phyloP scores from a whole-genome alignment of 1,284 basidiomycete species.

The Cutaneotrichosporon mucoides region DNA sequence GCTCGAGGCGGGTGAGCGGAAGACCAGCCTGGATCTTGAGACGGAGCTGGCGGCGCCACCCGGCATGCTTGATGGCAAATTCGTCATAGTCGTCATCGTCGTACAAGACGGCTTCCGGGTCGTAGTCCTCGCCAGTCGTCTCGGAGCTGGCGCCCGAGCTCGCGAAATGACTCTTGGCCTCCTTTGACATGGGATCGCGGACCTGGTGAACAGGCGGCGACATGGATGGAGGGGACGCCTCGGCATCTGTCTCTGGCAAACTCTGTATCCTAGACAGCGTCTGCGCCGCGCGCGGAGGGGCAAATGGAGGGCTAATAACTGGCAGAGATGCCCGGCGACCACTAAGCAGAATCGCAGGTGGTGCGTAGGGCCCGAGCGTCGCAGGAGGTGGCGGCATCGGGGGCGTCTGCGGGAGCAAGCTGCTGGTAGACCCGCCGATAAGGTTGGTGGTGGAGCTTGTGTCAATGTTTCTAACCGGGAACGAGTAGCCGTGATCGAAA shows the following conservation, averaged over 20 bases:
- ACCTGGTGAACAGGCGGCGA: not conserved
- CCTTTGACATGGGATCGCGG: not conserved
- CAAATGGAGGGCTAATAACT: constrained; percentile 8
- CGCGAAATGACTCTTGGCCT: not conserved
- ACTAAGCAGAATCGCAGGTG: not conserved
- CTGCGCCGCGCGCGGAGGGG: constrained; percentile 6
- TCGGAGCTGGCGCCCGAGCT: constrained; percentile 3
- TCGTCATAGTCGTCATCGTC: constrained; percentile 12
- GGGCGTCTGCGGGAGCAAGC: constrained; percentile 5
- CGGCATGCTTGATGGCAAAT: not conserved
- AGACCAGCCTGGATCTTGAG: constrained; percentile 13
- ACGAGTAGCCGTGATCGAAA: constrained; percentile 30
- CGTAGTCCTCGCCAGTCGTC: constrained; percentile 4
- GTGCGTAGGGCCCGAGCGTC: too few species aligned
- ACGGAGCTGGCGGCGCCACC: constrained; percentile 17
- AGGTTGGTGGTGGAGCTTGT: constrained; percentile 10
- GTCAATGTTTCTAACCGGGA: constrained; percentile 22
- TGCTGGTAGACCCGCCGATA: constrained; percentile 6
- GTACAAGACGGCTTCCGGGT: constrained; percentile 5
- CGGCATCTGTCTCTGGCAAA: constrained; percentile 37
- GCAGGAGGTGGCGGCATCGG: not conserved
- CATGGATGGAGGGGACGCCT: constrained; percentile 2
- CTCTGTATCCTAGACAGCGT: constrained; percentile 42
- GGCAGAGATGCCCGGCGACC: constrained; percentile 23
- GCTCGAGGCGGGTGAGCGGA: constrained; percentile 14